phyloP scores from a whole-genome alignment of 352 stramenopile species.

The Pythium rhizo-oryzae region DNA sequence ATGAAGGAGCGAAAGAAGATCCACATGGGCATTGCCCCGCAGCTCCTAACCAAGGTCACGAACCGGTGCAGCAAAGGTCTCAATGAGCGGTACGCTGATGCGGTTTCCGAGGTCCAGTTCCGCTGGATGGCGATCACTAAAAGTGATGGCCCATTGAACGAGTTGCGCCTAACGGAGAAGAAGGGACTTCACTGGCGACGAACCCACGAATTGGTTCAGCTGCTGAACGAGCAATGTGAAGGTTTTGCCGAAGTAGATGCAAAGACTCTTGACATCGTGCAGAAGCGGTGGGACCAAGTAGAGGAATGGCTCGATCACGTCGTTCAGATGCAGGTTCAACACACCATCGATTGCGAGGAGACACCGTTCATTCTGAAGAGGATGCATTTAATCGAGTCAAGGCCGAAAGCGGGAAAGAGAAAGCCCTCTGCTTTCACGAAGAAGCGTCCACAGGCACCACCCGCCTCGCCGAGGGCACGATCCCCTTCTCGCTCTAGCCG shows the following conservation, averaged over 20 bases:
- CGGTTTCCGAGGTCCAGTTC: conserved; percentile 68
- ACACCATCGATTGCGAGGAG: conserved; percentile 66
- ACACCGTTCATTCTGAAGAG: conserved; percentile 75
- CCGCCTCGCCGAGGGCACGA: conserved; percentile 12
- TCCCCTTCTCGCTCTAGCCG: conserved; percentile 20
- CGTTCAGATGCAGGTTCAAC: conserved; percentile 57
- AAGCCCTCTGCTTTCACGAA: conserved; percentile 18
- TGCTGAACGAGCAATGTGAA: conserved; percentile 76
- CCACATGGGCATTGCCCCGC: conserved; percentile 54
- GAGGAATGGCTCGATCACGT: conserved; percentile 69
- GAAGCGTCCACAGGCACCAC: conserved; percentile 4
- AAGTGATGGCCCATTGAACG: conserved; percentile 54
- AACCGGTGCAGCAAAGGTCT: conserved; percentile 62
- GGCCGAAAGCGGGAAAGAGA: not conserved
- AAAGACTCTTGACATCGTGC: conserved; percentile 48
- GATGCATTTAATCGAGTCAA: conserved; percentile 53
- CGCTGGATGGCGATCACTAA: conserved; percentile 77
- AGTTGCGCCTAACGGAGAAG: conserved; percentile 68
- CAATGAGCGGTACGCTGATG: conserved; percentile 52
- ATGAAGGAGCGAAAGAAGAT: conserved; percentile 70
- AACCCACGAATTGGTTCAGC: conserved; percentile 65
- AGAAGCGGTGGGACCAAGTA: conserved; percentile 61
- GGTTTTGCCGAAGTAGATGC: conserved; percentile 63
- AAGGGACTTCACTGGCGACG: conserved; percentile 72
- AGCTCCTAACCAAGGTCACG: conserved; percentile 52